Evolutionary conservation across 257 asterid genomes (phyloP).

Genomic region (Gentiana dahurica): DNA sequence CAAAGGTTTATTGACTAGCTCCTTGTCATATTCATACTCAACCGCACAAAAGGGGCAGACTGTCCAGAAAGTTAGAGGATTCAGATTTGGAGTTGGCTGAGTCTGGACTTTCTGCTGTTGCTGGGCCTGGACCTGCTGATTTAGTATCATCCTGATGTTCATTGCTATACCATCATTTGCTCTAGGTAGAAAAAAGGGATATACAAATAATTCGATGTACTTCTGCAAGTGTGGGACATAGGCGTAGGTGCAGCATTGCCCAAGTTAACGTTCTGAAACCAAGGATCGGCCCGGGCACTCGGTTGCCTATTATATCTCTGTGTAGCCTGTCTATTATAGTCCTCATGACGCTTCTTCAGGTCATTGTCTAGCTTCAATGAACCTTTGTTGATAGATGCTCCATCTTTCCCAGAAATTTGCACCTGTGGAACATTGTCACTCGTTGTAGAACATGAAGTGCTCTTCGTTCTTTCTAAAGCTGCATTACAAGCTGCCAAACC

Average conservation of each 20-base stretch:
- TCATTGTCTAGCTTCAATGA: constrained; percentile 14
- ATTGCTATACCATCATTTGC: too few species aligned
- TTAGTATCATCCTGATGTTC: too few species aligned
- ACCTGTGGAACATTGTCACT: constrained; percentile 28
- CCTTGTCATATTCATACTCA: constrained; percentile 17
- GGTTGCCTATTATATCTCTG: constrained; percentile 18
- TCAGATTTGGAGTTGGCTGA: constrained; percentile 9
- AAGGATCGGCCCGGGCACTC: constrained; percentile 17
- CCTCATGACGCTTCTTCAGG: constrained; percentile 9
- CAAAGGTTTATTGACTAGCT: constrained; percentile 11
- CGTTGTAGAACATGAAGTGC: constrained; percentile 13
- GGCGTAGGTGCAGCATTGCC: constrained; percentile 10
- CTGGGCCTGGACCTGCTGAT: not conserved
- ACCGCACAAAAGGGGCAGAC: constrained; percentile 23
- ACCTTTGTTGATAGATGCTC: constrained; percentile 14
- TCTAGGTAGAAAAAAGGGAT: too few species aligned
- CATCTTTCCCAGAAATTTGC: constrained; percentile 19
- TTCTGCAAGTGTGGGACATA: constrained; percentile 4
- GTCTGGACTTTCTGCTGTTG: constrained; percentile 14
- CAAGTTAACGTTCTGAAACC: constrained; percentile 16
- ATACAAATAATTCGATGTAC: too few species aligned
- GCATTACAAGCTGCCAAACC: constrained; percentile 59
- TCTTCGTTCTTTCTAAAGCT: constrained; percentile 19
- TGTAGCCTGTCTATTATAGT: constrained; percentile 13
- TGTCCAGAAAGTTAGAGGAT: constrained; percentile 32